These are phyloP conservation scores for Hymenoscyphus fructigenus DNA, from an alignment of 2,329 filamentous ascomycete species.

Conservation along the genomic window DNA sequence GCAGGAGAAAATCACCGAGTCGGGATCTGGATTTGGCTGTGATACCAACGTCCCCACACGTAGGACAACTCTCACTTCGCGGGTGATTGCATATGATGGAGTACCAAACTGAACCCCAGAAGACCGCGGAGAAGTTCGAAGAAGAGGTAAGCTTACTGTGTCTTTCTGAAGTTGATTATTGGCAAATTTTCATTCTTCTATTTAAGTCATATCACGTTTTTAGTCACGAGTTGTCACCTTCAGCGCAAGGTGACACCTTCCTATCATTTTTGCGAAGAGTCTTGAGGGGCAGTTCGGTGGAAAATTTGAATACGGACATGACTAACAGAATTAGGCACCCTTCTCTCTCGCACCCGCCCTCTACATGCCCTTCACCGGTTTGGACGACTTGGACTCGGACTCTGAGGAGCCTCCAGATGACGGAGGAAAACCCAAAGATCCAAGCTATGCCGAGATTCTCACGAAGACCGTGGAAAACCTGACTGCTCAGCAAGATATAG, in stretches of 20 bases:
- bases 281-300: background rate
- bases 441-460: background rate
- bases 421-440: conserved; percentile 24
- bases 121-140: background rate
- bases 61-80: background rate
- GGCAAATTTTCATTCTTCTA: background rate
- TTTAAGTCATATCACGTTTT: background rate
- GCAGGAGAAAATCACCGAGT: background rate
- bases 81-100: background rate
- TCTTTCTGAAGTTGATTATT: background rate
- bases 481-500: conserved; percentile 25
- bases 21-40: background rate
- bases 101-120: background rate
- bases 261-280: background rate
- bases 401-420: conserved; percentile 6
- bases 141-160: background rate
- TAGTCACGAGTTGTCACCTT: too few relatives aligned
- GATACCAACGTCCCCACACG: background rate
- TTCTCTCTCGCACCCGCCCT: conserved; percentile 23
- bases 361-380: conserved; percentile 30
- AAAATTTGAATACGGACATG: background rate
- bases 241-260: background rate
- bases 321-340: conserved; percentile 6
- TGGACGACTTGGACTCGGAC: conserved; percentile 8
- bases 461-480: conserved; percentile 21